These are phyloP conservation scores for Metarhizium sp. DNA, from an alignment of 2,329 filamentous ascomycete species.

Conservation along the genomic window DNA sequence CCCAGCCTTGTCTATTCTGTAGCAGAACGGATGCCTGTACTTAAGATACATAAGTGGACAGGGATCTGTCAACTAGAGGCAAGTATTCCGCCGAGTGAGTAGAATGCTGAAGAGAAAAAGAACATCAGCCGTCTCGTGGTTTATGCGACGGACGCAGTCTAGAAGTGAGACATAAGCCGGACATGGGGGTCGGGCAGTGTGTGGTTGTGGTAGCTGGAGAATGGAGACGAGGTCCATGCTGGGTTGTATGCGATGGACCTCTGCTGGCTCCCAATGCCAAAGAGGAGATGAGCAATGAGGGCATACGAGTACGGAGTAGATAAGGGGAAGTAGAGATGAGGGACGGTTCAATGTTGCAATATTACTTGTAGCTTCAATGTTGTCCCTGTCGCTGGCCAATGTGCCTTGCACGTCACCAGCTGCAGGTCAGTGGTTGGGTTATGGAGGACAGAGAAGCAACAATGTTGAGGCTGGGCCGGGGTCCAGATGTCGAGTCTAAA, in stretches of 20 bases:
- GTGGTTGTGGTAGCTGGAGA: constrained; percentile 1
- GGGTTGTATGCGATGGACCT: background rate
- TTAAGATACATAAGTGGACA: background rate
- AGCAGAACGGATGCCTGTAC: background rate
- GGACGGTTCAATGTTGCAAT: too few species aligned
- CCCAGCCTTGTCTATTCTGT: background rate
- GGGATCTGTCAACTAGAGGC: background rate
- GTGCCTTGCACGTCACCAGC: background rate
- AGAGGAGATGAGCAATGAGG: background rate
- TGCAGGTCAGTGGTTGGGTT: constrained; percentile 1
- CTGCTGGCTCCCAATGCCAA: background rate
- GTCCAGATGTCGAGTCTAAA: background rate
- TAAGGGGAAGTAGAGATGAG: too few species aligned
- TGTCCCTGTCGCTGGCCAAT: background rate
- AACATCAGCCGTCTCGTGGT: constrained; percentile 2
- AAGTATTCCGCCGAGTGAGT: background rate
- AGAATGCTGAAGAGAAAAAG: background rate
- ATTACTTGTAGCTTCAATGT: too few species aligned
- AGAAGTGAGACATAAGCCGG: constrained; percentile 8
- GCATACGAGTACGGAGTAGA: background rate
- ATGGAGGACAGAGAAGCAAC: background rate
- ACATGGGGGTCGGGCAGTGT: constrained; percentile 5
- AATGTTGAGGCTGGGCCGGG: background rate
- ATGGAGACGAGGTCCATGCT: background rate
- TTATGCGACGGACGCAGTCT: constrained; percentile 9